Evolutionary conservation across 202 grass and related monocot genomes (phyloP), one percentile per base, ranked within the genome.

Genomic region (Carex sylvatica): DNA sequence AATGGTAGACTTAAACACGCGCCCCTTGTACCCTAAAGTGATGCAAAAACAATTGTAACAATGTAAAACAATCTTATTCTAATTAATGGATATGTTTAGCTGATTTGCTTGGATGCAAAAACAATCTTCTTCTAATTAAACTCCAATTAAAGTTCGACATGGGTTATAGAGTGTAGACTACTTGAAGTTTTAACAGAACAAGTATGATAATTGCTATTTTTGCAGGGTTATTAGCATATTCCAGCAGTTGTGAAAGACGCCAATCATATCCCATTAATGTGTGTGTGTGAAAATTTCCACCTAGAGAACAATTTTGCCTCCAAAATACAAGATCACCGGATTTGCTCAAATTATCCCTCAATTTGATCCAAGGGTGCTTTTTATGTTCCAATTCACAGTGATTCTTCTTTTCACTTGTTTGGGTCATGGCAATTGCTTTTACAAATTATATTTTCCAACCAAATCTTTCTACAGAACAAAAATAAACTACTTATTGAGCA

Each of bases 401-500:
- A 69, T 69, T 40, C 16, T 40, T 67, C 30, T 16, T 68, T 68
- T 40, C 18, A 71, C 68, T 71, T 46, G 16, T 44, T 71, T 51
- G 3, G 24, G 19, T 51, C 6, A 5, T 7, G 42, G 4, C 44
- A 72, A 3, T 72, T 72, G 20, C 20, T 51, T 72, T 69, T 13
- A 15, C 47, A 11, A 59, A 59, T 77, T 35, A 77, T 54, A 38
- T 77, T 59, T 58, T 77, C 23, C 16, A 77, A 35, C 53, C 74
- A 58, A 77, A 77, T 59, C 1, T 59, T 59, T 77, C 74, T 38
- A 77, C 52, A 33, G 24, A 54, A 70, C 35, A 70, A 70, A 70
- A 20, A n/a, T 44, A 11, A 70, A 70, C 66, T 12, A 70, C n/a
- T n/a, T n/a, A n/a, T n/a, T n/a, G n/a, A n/a, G n/a, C n/a, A n/a